A percentile compares a stretch with the other conserved stretches of the same genome.
Conservation (phyloP, 148 eudicot genomes). For the Linanthus parryae region DNA sequence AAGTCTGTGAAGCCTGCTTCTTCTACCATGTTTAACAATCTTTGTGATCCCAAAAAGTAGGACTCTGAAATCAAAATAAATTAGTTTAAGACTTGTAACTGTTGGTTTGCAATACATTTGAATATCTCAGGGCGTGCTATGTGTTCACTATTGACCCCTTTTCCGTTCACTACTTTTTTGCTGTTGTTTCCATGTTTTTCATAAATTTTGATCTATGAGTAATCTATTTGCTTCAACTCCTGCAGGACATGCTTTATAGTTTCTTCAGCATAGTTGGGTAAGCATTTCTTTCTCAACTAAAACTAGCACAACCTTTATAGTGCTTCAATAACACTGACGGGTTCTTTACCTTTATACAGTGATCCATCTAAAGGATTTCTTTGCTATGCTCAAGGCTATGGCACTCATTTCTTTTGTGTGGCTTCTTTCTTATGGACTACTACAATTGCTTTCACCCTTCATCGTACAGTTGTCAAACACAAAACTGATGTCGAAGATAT, state of each 20-base stretch:
- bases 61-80: no score
- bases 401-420: slow-evolving; percentile 92
- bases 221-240: no score
- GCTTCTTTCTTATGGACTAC: slow-evolving; percentile 99
- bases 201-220: not conserved
- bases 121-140: no score
- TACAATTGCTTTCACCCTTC: slow-evolving; percentile 92
- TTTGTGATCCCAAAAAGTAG: no score
- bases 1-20: no score
- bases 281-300: slow-evolving; percentile 16
- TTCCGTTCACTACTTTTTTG: no score
- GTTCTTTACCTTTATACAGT: slow-evolving; percentile 35
- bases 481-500: slow-evolving; percentile 95
- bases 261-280: slow-evolving; percentile 96
- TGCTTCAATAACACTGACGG: slow-evolving; percentile 5
- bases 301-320: slow-evolving; percentile 9
- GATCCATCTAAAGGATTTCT: slow-evolving; percentile 96
- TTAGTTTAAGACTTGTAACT: no score
- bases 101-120: no score
- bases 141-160: no score
- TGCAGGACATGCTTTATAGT: slow-evolving; percentile 99
- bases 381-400: slow-evolving; percentile 94
- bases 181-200: no score
- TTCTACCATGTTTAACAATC: no score
- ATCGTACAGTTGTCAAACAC: slow-evolving; percentile 95